Conservation (phyloP, 2,329 filamentous ascomycete genomes). For the Cercospora beticola region DNA sequence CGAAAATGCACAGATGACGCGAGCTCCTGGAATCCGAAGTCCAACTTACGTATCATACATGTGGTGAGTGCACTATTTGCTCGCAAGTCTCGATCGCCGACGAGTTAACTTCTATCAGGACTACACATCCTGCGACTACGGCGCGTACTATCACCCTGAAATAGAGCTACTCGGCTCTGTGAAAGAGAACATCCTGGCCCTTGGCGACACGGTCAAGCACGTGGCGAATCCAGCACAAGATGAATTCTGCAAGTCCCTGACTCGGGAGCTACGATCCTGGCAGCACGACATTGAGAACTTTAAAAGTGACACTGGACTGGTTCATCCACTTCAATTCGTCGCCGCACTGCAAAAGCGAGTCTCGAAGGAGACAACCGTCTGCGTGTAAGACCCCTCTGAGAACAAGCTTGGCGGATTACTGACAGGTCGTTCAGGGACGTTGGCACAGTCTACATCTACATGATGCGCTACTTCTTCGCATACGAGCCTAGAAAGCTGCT, state of each 20-base stretch:
- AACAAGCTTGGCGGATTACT: neutral
- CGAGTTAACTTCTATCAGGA: conserved; percentile 31
- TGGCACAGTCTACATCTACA: conserved; percentile 52
- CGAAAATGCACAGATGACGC: conserved; percentile 39
- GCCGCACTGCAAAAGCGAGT: conserved; percentile 45
- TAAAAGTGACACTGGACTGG: conserved; percentile 34
- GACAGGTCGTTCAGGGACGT: conserved; percentile 39
- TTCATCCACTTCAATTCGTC: conserved; percentile 51
- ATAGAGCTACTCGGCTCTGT: conserved; percentile 48
- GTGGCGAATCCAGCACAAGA: conserved; percentile 42
- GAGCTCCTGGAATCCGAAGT: conserved; percentile 46
- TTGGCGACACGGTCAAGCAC: conserved; percentile 37
- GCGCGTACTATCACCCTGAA: conserved; percentile 44
- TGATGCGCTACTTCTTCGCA: conserved; percentile 49
- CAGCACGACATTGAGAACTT: conserved; percentile 26
- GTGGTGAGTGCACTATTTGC: conserved; percentile 26
- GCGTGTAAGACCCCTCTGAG: conserved; percentile 21
- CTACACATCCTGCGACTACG: conserved; percentile 44
- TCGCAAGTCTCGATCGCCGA: neutral
- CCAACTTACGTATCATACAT: conserved; percentile 45
- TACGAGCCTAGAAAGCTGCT: conserved; percentile 48
- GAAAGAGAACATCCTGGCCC: conserved; percentile 43
- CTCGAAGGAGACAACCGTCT: conserved; percentile 44
- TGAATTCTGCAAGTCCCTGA: conserved; percentile 38
- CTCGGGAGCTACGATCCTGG: conserved; percentile 42